phyloP scores from a whole-genome alignment of 441 rosid genomes.

The Francoa sonchifolia region DNA sequence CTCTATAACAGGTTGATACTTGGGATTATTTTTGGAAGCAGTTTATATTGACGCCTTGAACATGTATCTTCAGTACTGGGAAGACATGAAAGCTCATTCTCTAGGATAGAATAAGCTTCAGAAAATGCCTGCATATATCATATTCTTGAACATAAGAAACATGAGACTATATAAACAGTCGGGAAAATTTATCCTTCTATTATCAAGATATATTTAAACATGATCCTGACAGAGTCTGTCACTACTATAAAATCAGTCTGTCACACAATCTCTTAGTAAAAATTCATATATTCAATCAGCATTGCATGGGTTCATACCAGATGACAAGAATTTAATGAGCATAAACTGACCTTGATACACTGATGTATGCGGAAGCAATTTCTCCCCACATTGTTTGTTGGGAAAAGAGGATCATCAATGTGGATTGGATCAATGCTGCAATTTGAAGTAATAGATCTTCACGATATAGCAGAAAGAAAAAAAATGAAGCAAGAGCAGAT shows the following conservation, averaged over 20 bases:
- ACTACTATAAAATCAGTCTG: too few species aligned
- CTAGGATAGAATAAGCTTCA: slow-evolving; percentile 78
- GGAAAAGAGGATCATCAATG: slow-evolving; percentile 94
- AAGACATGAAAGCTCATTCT: slow-evolving; percentile 56
- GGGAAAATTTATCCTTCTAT: background rate
- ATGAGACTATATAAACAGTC: slow-evolving; percentile 3
- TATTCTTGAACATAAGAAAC: slow-evolving; percentile 3
- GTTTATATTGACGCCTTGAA: slow-evolving; percentile 27
- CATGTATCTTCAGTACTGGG: slow-evolving; percentile 32
- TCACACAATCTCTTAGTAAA: slow-evolving; percentile 3
- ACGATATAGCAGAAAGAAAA: slow-evolving; percentile 12
- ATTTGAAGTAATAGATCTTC: slow-evolving; percentile 16
- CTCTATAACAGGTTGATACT: slow-evolving; percentile 36
- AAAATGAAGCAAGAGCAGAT: slow-evolving; percentile 7
- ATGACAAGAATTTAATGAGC: slow-evolving; percentile 10
- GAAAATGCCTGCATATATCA: slow-evolving; percentile 74
- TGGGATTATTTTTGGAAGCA: slow-evolving; percentile 81
- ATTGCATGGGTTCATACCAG: slow-evolving; percentile 9
- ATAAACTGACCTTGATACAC: slow-evolving; percentile 87
- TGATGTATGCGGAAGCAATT: slow-evolving; percentile 98
- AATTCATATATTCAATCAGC: slow-evolving; percentile 1
- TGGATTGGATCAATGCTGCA: slow-evolving; percentile 92
- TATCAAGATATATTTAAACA: too few species aligned
- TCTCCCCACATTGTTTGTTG: slow-evolving; percentile 92
- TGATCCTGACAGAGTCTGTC: too few species aligned